phyloP scores from a whole-genome alignment of 306 rosid species.

The Corylus avellana region DNA sequence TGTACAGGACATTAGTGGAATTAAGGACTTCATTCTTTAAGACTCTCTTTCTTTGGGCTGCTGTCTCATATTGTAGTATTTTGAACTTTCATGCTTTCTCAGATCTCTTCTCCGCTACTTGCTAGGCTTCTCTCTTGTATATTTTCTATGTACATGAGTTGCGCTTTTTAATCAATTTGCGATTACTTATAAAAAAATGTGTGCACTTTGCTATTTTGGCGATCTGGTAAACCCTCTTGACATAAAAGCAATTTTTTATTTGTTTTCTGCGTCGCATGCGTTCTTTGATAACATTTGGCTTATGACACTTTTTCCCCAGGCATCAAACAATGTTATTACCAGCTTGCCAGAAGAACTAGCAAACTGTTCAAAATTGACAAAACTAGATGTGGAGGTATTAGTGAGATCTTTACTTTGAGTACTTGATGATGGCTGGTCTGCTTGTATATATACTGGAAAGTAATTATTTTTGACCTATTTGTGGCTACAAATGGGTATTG shows the following conservation, averaged over 20 bases:
- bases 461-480: constrained; percentile 15
- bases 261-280: not conserved
- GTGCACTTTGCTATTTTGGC: not conserved
- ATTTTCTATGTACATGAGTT: too few species aligned
- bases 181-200: too few species aligned
- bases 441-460: constrained; percentile 6
- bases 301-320: constrained; percentile 53
- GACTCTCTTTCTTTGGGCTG: too few species aligned
- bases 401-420: constrained; percentile 22
- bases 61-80: too few species aligned
- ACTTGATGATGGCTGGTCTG: constrained; percentile 10
- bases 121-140: too few species aligned
- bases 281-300: constrained; percentile 20
- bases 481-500: constrained; percentile 16
- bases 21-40: too few species aligned
- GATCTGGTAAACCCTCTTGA: not conserved
- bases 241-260: not conserved
- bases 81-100: too few species aligned
- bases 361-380: constrained; percentile 77
- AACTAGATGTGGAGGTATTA: constrained; percentile 86
- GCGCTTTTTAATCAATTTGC: too few species aligned
- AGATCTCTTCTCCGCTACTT: too few species aligned
- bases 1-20: too few species aligned
- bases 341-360: constrained; percentile 80
- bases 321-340: constrained; percentile 67